Evolutionary conservation across 352 stramenopile genomes (phyloP), one percentile per base, ranked within the genome.

Genomic region (Phytophthora europaea): DNA sequence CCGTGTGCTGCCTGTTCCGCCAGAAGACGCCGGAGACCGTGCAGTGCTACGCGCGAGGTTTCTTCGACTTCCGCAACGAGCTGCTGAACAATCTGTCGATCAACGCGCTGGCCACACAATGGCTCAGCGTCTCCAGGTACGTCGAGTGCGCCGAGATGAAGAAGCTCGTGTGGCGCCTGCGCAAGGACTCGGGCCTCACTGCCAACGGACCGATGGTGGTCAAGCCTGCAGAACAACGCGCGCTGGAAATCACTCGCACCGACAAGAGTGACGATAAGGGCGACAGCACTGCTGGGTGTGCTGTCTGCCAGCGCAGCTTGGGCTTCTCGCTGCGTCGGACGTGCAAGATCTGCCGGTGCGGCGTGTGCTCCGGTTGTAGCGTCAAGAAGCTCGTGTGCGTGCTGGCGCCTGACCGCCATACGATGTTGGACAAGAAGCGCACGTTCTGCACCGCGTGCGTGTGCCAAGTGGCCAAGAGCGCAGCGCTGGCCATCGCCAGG

Each of bases 71-170:
- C 1, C 67, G 63, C 6, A 85, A 57, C 16, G 73, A 81, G n/a
- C 48, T 92, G n/a, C 22, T 88, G 20, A 83, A 84, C 34, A 78
- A 57, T 5, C 58, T 78, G 23, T 71, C 77, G 1, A 64, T 90
- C 23, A 82, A 72, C 20, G 51, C 89, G 5, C 73, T 80, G 6
- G 80, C 85, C 0, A 78, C 87, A 15, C 78, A 88, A 47, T 76
- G 86, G 69, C 56, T 88, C 10, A 72, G 67, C 20, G 78, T 75
- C 18, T 70, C 79, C 23, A 74, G 67, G 58, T 66, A 65, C 57
- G 20, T 79, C 57, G 62, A 90, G 59, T 85, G 78, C 59, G 81
- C 82, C 16, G 79, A 85, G 66, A 87, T 90, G 73, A 91, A 91
- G 71, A 93, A 93, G 61, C 70, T 93, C 31, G 75, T 82, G 71